Base-by-base conservation (phyloP, 2,329 filamentous ascomycete species). In the Harringtonia lauricola region DNA sequence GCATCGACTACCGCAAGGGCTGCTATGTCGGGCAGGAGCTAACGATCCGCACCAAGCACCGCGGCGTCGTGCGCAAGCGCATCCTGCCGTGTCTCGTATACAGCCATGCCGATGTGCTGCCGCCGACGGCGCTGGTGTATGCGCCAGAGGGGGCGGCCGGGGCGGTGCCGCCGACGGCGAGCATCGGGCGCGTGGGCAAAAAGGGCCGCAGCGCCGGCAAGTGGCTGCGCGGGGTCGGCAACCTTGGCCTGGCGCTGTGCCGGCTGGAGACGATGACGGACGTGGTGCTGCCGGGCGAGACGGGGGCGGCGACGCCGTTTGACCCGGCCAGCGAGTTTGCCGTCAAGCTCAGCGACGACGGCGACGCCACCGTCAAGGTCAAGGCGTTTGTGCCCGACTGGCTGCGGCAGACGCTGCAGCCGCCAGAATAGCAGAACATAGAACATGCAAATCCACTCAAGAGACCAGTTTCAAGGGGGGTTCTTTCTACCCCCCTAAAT, bases 11-110 rank as follows among this genome's bases (percentile, higher is more conserved):
- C 66, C 79, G 79, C 57, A 98, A 98, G 66, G 92, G 92, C 8
- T 98, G 92, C 64, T 98, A 98, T 62, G 79, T 96, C 8, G 92
- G 92, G 0, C 92, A 98, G 64, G 92, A 98, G 62, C 73, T 98
- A 50, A 96, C 92, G 2, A 95, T 96, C 51, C 82, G 92, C 35
- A 98, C 92, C 2, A 83, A 89, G 59, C 92, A 98, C 63, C 89
- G 84, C 13, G 92, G 92, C 19, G 86, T 98, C 15, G 86, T 98
- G 34, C 74, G 92, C 48, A 95, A 95, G 70, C 75, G 92, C 40
- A 78, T 96, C 40, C 61, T 98, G 42, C 92, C 92, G 0, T 80
- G 90, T 29, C 65, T 83, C 51, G 57, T 95, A 15, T 92, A 90
- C 59, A 66, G 65, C 8, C 60, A 59, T 7, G 64, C 65, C 30